Evolutionary conservation across 148 eudicot species (phyloP).

Genomic region (Camellia sinensis): DNA sequence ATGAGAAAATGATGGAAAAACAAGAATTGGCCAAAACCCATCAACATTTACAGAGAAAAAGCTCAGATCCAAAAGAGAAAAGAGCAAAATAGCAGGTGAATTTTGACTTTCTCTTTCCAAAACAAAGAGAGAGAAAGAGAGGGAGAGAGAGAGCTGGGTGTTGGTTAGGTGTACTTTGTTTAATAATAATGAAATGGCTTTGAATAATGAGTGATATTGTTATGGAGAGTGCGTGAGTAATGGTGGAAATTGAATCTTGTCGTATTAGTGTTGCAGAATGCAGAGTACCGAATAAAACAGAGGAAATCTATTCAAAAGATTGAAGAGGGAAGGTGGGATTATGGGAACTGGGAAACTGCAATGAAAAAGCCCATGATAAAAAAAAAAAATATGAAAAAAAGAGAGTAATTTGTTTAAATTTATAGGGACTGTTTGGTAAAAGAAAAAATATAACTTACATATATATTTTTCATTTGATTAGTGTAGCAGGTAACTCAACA

Average conservation of each 20-base stretch:
- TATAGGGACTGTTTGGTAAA: no score
- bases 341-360: constrained; percentile 7
- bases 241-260: constrained; percentile 9
- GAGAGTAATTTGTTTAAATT: background rate
- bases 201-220: background rate
- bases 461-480: no score
- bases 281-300: background rate
- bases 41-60: background rate
- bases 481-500: no score
- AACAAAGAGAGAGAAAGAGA: background rate
- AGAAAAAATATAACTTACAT: no score
- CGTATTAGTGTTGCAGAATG: background rate
- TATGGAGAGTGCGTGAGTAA: background rate
- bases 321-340: constrained; percentile 3
- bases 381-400: no score
- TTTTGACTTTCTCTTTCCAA: constrained; percentile 17
- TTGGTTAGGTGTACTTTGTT: background rate
- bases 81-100: constrained; percentile 15
- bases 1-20: constrained; percentile 12
- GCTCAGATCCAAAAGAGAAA: constrained; percentile 29
- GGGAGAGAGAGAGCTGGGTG: background rate
- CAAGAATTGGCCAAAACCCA: constrained; percentile 10
- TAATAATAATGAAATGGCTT: constrained; percentile 11
- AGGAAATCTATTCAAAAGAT: constrained; percentile 9
- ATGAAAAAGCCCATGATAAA: constrained; percentile 8